A percentile compares a stretch with the other conserved stretches of the same genome.
Conservation (phyloP, 2,329 filamentous ascomycete genomes). For the Nannizziopsis arthrosporioides region DNA sequence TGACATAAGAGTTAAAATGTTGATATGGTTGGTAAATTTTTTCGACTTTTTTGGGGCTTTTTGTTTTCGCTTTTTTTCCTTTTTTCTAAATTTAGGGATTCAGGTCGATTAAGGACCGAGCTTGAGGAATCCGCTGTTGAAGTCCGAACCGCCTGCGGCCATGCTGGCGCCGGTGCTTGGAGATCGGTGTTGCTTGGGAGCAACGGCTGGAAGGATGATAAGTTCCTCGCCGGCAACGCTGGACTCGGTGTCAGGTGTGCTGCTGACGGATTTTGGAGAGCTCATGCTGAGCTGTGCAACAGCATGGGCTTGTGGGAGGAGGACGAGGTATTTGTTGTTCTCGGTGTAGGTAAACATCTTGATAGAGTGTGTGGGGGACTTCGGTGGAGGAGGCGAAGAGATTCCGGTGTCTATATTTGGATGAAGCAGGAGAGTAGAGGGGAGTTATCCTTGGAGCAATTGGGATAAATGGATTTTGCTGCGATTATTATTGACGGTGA, state of each 20-base stretch:
- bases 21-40: background rate
- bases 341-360: conserved; percentile 16
- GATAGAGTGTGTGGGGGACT: background rate
- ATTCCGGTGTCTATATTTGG: background rate
- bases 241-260: background rate
- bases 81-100: background rate
- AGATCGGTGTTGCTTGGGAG: conserved; percentile 13
- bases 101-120: conserved; percentile 9
- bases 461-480: background rate
- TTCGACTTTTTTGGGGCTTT: background rate
- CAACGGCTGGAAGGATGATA: background rate
- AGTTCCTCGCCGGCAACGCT: background rate
- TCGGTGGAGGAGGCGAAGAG: background rate
- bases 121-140: conserved; percentile 13
- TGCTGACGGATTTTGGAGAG: background rate
- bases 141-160: conserved; percentile 2
- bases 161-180: conserved; percentile 12
- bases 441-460: background rate
- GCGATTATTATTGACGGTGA: background rate
- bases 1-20: too few relatives aligned
- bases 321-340: conserved; percentile 16
- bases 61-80: background rate
- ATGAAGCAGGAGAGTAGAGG: background rate
- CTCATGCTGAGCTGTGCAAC: conserved; percentile 7
- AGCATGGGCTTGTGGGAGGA: conserved; percentile 15